Base-by-base conservation (phyloP, 306 rosid genomes). In the Quercus mongolica region DNA sequence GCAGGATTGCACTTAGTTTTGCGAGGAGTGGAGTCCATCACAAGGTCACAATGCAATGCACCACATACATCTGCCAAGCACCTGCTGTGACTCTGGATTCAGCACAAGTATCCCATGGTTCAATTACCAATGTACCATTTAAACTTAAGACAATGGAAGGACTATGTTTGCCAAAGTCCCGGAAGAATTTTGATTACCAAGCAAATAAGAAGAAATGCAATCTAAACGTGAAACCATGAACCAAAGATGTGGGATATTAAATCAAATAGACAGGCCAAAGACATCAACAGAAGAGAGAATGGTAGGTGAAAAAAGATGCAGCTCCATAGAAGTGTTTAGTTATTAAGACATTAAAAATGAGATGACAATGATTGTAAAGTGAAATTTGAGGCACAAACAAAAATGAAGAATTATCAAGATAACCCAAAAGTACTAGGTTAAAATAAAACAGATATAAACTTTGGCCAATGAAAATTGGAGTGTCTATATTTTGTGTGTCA, bases 41-140 rank as follows among this genome's bases (percentile, higher is more conserved):
- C 86, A 46, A 69, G 81, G 76, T 92, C 93, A 83, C 97, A 90
- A 77, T 92, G 95, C 78, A 92, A 80, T 3, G 97, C 93, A 28
- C 95, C 97, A 76, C 97, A 92, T 69, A 82, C 73, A 80, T 92
- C 91, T 76, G 95, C 93, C 83, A 92, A 83, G 89, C 97, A 92
- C 85, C 77, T 83, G 74, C 89, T 79, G 77, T 90, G 88, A 83
- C 80, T 92, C 97, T 92, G 89, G 30, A 75, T 80, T 79, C 46
- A 76, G 69, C 70, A 88, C 31, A 83, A 81, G 74, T 1, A 75
- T 78, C 70, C 73, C 81, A 76, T 33, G 51, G 35, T 67, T 67
- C 51, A 67, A 67, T 77, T 23, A 15, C n/a, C 54, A 85, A 71
- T 18, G 49, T 21, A 74, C 51, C 54, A 30, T 44, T 68, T 20